Conservation (phyloP, 1,284 basidiomycete species). For the Salmacisia buchloeana region DNA sequence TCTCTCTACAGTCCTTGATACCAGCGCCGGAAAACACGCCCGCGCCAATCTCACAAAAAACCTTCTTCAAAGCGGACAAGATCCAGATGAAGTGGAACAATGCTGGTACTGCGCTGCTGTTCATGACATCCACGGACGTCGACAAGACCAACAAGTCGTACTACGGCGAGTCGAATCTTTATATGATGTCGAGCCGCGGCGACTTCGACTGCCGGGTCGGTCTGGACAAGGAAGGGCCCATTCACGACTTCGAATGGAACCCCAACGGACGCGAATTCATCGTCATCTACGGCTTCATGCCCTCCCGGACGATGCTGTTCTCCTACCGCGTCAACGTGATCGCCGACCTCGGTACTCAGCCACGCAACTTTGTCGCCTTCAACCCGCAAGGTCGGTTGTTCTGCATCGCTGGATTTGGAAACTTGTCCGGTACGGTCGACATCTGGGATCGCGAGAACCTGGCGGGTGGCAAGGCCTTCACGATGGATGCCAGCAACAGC, state of each 20-base stretch:
- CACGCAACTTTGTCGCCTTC: conserved; percentile 87
- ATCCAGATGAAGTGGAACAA: conserved; percentile 94
- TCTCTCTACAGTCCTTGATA: conserved; percentile 64
- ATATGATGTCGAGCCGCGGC: conserved; percentile 87
- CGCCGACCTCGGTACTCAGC: conserved; percentile 83
- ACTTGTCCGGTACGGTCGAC: conserved; percentile 87
- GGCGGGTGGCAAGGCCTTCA: conserved; percentile 63
- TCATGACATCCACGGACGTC: conserved; percentile 90
- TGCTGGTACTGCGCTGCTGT: conserved; percentile 66
- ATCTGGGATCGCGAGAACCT: conserved; percentile 83
- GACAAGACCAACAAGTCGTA: conserved; percentile 96
- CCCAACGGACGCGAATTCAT: conserved; percentile 90
- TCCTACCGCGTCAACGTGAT: conserved; percentile 81
- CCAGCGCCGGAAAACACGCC: conserved; percentile 63
- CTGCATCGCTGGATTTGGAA: conserved; percentile 88
- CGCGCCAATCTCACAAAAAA: conserved; percentile 61
- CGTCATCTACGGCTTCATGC: conserved; percentile 96
- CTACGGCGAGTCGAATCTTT: conserved; percentile 94
- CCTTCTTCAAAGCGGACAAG: conserved; percentile 93
- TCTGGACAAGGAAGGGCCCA: conserved; percentile 93
- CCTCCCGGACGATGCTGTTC: conserved; percentile 84
- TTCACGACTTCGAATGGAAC: conserved; percentile 94
- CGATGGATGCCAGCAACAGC: conserved; percentile 87
- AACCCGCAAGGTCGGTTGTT: conserved; percentile 88
- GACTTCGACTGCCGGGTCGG: conserved; percentile 88